Evolutionary conservation across 2,329 filamentous ascomycete genomes (phyloP).

Genomic region (Elsinoe batatas): DNA sequence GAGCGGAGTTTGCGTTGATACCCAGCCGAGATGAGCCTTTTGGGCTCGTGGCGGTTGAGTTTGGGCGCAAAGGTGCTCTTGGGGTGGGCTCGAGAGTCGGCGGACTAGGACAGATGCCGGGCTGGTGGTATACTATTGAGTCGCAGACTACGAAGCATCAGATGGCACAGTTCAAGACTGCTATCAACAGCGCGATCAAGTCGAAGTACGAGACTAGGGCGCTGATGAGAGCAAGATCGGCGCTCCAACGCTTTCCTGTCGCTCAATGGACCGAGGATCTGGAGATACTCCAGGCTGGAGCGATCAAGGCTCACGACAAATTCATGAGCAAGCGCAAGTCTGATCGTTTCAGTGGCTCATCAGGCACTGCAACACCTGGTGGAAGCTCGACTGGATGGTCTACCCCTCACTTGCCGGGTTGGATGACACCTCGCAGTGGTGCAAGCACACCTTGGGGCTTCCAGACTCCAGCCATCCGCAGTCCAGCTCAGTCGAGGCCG

Average conservation of each 20-base stretch:
- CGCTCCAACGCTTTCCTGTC: slow-evolving; percentile 57
- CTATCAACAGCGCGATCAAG: slow-evolving; percentile 51
- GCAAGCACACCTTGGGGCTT: slow-evolving; percentile 34
- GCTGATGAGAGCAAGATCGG: slow-evolving; percentile 55
- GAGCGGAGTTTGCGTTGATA: slow-evolving; percentile 59
- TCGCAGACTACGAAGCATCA: slow-evolving; percentile 54
- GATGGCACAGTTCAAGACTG: slow-evolving; percentile 54
- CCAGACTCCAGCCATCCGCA: slow-evolving; percentile 25
- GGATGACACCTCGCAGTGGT: slow-evolving; percentile 33
- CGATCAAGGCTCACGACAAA: slow-evolving; percentile 49
- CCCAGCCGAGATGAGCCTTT: slow-evolving; percentile 61
- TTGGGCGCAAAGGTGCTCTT: slow-evolving; percentile 57
- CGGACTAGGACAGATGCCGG: slow-evolving; percentile 60
- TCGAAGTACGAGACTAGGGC: slow-evolving; percentile 48
- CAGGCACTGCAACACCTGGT: not conserved
- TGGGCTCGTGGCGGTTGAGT: slow-evolving; percentile 58
- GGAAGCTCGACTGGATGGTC: slow-evolving; percentile 21
- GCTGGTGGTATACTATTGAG: slow-evolving; percentile 62
- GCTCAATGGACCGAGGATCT: slow-evolving; percentile 57
- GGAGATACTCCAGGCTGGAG: slow-evolving; percentile 50
- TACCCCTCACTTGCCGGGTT: slow-evolving; percentile 23
- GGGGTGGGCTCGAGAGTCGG: slow-evolving; percentile 58
- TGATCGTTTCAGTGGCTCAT: slow-evolving; percentile 19
- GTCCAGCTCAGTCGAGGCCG: slow-evolving; percentile 22
- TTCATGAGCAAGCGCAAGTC: slow-evolving; percentile 23